Percentiles rank a stretch among this genome's conserved stretches.
phyloP scores from a whole-genome alignment of 768 basidiomycete species.

The Panellus pusillus region DNA sequence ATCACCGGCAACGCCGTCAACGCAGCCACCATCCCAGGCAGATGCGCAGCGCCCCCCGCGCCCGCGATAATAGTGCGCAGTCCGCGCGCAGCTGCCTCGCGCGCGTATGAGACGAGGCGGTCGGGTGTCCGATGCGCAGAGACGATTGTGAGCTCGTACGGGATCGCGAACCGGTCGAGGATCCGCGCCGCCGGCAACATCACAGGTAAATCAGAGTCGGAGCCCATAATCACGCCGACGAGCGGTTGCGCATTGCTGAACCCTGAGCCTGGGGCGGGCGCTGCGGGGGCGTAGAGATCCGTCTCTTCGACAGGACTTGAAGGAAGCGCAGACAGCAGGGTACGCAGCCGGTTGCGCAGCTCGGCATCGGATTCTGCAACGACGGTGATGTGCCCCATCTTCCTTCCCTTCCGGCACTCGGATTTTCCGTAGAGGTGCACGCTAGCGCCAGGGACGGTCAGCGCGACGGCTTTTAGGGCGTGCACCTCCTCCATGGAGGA shows the following conservation, averaged over 20 bases:
- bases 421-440: conserved; percentile 96
- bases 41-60: conserved; percentile 97
- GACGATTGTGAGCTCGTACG: conserved; percentile 94
- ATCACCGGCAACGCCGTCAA: conserved; percentile 92
- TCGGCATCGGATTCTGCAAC: conserved; percentile 81
- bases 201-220: conserved; percentile 93
- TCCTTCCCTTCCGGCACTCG: conserved; percentile 84
- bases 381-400: conserved; percentile 97
- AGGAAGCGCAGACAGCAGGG: conserved; percentile 70
- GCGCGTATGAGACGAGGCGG: conserved; percentile 79
- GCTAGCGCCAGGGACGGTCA: conserved; percentile 70
- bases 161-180: conserved; percentile 77
- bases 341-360: conserved; percentile 65
- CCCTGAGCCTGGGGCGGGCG: conserved; percentile 45
- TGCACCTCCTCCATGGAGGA: conserved; percentile 62
- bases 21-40: conserved; percentile 98
- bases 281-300: conserved; percentile 50
- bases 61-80: conserved; percentile 85
- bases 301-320: conserved; percentile 46
- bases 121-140: conserved; percentile 96
- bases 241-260: conserved; percentile 71
- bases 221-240: conserved; percentile 96
- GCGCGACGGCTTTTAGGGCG: conserved; percentile 54
- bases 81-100: conserved; percentile 66
- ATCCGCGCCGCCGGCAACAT: conserved; percentile 89